Percentiles rank a stretch among this genome's conserved stretches.
phyloP scores from a whole-genome alignment of 495 filamentous ascomycete species.

The Talaromyces stipitatus region DNA sequence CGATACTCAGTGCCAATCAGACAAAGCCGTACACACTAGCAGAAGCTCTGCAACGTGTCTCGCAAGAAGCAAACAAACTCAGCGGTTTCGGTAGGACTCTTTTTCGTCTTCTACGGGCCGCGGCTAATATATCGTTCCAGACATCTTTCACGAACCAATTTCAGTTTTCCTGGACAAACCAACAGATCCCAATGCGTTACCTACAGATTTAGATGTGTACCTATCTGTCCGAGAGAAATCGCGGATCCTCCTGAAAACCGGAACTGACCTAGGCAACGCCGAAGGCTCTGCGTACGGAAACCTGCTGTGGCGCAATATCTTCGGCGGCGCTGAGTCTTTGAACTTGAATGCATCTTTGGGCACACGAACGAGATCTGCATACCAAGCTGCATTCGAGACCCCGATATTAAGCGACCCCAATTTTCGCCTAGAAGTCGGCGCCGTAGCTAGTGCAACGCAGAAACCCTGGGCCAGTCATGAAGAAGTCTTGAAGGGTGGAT shows the following conservation, averaged over 20 bases:
- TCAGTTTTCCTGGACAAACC: conserved; percentile 70
- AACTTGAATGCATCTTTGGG: conserved; percentile 78
- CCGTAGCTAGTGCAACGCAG: conserved; percentile 67
- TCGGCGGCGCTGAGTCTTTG: conserved; percentile 89
- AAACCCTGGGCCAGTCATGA: conserved; percentile 92
- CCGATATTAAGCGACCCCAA: conserved; percentile 79
- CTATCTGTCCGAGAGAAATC: conserved; percentile 71
- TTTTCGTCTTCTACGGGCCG: background rate
- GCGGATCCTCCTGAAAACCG: conserved; percentile 75
- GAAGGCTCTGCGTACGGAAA: conserved; percentile 90
- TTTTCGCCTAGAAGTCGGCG: conserved; percentile 65
- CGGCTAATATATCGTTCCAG: conserved; percentile 28
- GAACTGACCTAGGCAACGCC: conserved; percentile 83
- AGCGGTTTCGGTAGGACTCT: conserved; percentile 62
- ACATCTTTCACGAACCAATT: conserved; percentile 82
- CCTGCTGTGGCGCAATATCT: conserved; percentile 77
- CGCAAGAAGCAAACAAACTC: conserved; percentile 61
- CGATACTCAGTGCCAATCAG: conserved; percentile 61
- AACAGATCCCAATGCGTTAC: conserved; percentile 47
- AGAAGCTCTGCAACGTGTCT: conserved; percentile 65
- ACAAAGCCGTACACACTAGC: conserved; percentile 63
- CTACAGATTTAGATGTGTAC: conserved; percentile 71
- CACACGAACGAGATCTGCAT: conserved; percentile 81
- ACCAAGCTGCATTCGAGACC: conserved; percentile 73
- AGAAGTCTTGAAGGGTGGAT: conserved; percentile 75